A percentile compares a stretch with the other conserved stretches of the same genome.
phyloP scores from a whole-genome alignment of 106 monocot species.

The Allium cepa region DNA sequence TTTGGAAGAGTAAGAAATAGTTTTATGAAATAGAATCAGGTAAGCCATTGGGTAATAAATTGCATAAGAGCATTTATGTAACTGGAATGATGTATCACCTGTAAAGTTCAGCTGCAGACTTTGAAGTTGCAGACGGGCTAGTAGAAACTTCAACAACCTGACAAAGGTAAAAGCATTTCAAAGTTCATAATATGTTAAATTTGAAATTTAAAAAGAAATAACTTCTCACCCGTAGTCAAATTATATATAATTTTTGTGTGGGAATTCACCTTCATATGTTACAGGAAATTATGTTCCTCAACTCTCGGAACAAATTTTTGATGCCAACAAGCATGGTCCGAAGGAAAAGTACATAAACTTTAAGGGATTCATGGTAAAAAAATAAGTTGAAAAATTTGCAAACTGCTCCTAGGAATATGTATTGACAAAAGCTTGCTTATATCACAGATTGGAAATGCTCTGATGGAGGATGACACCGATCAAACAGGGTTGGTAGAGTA shows the following conservation, averaged over 20 bases:
- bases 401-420: background rate
- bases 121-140: too few species aligned
- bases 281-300: slow-evolving; percentile 50
- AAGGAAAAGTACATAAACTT: slow-evolving; percentile 38
- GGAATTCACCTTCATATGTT: background rate
- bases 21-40: too few species aligned
- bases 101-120: too few species aligned
- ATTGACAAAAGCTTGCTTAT: background rate
- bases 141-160: too few species aligned
- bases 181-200: too few species aligned
- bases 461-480: slow-evolving; percentile 81
- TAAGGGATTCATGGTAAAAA: slow-evolving; percentile 42
- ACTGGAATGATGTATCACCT: too few species aligned
- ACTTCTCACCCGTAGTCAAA: background rate
- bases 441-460: slow-evolving; percentile 78
- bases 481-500: slow-evolving; percentile 81
- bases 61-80: too few species aligned
- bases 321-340: slow-evolving; percentile 18
- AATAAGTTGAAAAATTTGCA: background rate
- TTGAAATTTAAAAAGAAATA: too few species aligned
- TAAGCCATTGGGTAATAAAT: too few species aligned
- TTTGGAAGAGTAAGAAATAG: too few species aligned
- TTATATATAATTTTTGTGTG: too few species aligned
- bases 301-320: slow-evolving; percentile 36
- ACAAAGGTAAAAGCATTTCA: too few species aligned